A percentile compares a stretch with the other conserved stretches of the same genome.
Evolutionary conservation across 2,329 filamentous ascomycete species (phyloP).

Genomic region (Diaporthe longicolla): DNA sequence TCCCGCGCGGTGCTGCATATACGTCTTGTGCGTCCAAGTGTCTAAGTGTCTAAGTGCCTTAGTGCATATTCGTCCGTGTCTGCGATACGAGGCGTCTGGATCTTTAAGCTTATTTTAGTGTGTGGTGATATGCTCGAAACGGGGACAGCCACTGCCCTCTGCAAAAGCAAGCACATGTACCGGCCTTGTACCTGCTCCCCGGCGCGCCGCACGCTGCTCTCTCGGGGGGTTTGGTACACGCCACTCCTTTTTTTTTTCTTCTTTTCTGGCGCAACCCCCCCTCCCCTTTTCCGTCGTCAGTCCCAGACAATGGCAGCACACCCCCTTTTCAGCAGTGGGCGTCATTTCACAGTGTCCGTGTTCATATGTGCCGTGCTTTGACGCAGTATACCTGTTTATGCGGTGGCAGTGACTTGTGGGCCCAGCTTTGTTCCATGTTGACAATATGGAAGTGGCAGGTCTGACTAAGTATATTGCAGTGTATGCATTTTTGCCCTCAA

Average conservation of each 20-base stretch:
- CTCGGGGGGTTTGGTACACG: background rate
- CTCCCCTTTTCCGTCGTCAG: background rate
- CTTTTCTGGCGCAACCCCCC: background rate
- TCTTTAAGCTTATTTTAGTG: slow-evolving; percentile 37
- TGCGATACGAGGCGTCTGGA: background rate
- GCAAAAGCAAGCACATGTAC: background rate
- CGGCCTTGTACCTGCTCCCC: background rate
- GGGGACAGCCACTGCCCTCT: background rate
- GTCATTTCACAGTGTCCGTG: slow-evolving; percentile 1
- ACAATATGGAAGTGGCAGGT: background rate
- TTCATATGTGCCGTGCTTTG: background rate
- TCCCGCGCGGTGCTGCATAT: background rate
- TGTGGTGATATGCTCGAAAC: background rate
- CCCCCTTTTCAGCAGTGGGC: slow-evolving; percentile 6
- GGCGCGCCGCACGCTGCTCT: background rate
- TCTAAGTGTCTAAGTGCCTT: no score
- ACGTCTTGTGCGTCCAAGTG: background rate
- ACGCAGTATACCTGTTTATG: slow-evolving; percentile 6
- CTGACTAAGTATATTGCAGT: background rate
- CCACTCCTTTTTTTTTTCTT: background rate
- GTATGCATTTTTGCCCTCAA: background rate
- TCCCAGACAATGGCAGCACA: slow-evolving; percentile 3
- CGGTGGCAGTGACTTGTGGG: background rate
- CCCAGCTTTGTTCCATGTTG: background rate
- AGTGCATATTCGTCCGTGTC: no score